Conservation (phyloP, 2,329 filamentous ascomycete genomes). For the Fusarium goolgardi region DNA sequence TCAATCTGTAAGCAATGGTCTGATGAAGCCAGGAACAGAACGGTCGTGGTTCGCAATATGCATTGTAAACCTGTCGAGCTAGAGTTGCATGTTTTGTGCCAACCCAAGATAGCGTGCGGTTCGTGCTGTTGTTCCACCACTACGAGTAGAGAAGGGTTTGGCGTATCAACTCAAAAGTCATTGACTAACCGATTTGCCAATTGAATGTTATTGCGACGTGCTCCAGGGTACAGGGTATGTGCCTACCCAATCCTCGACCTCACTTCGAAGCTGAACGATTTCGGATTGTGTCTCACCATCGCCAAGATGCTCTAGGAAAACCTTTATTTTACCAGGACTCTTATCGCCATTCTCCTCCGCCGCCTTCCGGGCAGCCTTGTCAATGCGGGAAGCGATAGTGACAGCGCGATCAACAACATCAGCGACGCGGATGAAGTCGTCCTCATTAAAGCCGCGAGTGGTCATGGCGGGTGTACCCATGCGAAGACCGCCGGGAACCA, state of each 20-base stretch:
- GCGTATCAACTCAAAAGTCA: neutral
- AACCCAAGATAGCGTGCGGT: neutral
- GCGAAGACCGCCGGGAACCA: constrained; percentile 91
- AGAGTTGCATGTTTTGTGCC: neutral
- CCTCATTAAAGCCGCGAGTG: constrained; percentile 88
- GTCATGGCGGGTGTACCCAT: constrained; percentile 99
- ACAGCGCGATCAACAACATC: constrained; percentile 88
- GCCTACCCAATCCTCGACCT: constrained; percentile 83
- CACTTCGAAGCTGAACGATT: constrained; percentile 77
- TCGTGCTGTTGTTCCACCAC: neutral
- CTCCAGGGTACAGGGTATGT: constrained; percentile 80
- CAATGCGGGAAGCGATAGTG: constrained; percentile 79
- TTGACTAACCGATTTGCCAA: neutral
- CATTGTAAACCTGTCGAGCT: neutral
- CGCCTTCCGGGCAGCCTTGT: constrained; percentile 77
- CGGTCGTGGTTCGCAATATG: neutral
- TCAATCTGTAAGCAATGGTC: neutral
- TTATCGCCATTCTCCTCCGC: constrained; percentile 75
- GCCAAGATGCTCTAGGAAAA: constrained; percentile 75
- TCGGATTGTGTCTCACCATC: constrained; percentile 75
- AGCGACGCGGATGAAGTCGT: constrained; percentile 88
- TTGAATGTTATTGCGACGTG: constrained; percentile 46
- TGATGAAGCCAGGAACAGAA: neutral
- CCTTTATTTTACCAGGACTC: constrained; percentile 71
- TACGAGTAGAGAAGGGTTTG: constrained; percentile 2